phyloP scores from a whole-genome alignment of 305 asterid genomes.

The Salvia sclarea region DNA sequence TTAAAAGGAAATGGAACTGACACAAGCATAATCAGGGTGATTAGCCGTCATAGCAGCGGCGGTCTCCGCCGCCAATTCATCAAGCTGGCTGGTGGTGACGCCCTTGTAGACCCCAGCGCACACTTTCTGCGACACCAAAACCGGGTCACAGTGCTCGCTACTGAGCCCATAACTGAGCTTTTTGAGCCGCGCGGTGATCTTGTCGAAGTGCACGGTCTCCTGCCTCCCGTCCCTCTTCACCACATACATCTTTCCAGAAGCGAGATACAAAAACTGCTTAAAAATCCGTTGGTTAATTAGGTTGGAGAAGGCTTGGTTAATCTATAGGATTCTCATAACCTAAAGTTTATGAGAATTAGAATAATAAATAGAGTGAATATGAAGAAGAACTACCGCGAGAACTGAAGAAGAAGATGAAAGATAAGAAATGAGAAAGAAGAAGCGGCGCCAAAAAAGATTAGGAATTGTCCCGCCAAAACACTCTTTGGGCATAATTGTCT shows the following conservation, averaged over 20 bases:
- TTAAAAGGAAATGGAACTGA: slow-evolving; percentile 53
- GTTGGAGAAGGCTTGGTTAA: too few relatives aligned
- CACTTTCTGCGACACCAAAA: slow-evolving; percentile 83
- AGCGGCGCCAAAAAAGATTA: too few relatives aligned
- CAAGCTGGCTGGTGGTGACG: slow-evolving; percentile 95
- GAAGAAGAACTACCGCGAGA: too few relatives aligned
- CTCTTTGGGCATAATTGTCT: too few relatives aligned
- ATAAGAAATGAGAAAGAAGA: too few relatives aligned
- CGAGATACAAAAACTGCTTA: too few relatives aligned
- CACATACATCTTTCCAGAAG: slow-evolving; percentile 62
- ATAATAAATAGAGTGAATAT: too few relatives aligned
- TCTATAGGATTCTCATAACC: too few relatives aligned
- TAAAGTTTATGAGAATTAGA: too few relatives aligned
- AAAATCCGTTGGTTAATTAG: too few relatives aligned
- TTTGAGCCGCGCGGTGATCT: slow-evolving; percentile 90
- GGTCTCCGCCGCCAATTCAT: slow-evolving; percentile 96
- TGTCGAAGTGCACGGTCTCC: slow-evolving; percentile 89
- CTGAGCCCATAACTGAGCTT: slow-evolving; percentile 86
- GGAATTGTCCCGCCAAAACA: too few relatives aligned
- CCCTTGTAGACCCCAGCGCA: slow-evolving; percentile 92
- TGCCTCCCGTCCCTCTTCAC: slow-evolving; percentile 94
- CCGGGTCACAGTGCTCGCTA: slow-evolving; percentile 87
- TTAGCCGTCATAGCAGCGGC: slow-evolving; percentile 91
- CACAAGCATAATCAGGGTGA: slow-evolving; percentile 94
- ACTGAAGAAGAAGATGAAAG: too few relatives aligned